phyloP scores from a whole-genome alignment of 2,329 filamentous ascomycete species.

The Cladosporium sp. region DNA sequence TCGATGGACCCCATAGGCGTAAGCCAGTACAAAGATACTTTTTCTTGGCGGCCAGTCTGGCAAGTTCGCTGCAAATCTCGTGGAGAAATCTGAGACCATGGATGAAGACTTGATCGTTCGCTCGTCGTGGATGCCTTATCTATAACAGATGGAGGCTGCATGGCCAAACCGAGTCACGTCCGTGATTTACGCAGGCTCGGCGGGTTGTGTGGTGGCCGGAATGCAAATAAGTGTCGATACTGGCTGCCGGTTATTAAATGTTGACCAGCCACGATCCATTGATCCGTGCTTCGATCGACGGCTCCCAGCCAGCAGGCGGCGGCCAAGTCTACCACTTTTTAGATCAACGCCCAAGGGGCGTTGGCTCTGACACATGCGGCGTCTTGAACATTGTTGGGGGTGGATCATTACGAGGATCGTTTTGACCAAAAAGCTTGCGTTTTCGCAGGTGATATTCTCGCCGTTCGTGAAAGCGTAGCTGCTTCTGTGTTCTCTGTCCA shows the following conservation, averaged over 20 bases:
- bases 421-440: neutral
- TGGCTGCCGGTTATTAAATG: neutral
- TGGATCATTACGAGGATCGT: neutral
- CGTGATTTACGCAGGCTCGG: neutral
- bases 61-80: neutral
- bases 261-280: neutral
- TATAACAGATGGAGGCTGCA: neutral
- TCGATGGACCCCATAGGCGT: neutral
- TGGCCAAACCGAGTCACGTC: neutral
- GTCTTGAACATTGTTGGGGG: neutral
- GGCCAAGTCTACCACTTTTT: neutral
- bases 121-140: neutral
- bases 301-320: neutral
- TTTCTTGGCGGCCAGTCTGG: neutral
- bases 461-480: neutral
- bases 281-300: neutral
- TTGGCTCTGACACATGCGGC: neutral
- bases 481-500: neutral
- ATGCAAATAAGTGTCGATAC: neutral
- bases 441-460: neutral
- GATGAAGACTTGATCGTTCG: neutral
- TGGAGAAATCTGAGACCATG: neutral
- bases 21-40: neutral
- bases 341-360: neutral
- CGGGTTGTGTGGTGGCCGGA: neutral